Evolutionary conservation across 495 filamentous ascomycete genomes (phyloP).

Genomic region (Aspergillus incahuasiensis): DNA sequence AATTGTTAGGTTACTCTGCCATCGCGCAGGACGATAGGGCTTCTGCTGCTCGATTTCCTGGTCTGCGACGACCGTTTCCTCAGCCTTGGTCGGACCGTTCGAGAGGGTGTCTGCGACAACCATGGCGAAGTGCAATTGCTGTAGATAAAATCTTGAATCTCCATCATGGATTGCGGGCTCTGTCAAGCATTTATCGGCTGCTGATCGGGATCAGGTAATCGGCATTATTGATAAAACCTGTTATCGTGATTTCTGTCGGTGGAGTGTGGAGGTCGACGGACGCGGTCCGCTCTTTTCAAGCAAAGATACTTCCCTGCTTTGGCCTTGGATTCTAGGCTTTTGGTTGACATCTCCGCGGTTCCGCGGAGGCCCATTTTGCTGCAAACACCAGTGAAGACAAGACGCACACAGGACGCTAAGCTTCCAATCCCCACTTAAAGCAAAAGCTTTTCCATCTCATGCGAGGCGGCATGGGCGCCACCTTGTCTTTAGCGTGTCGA

Average conservation of each 20-base stretch:
- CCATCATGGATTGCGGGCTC: neutral
- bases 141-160: neutral
- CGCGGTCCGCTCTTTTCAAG: neutral
- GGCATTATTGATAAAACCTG: neutral
- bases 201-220: neutral
- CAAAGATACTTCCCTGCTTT: neutral
- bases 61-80: slow-evolving; percentile 19
- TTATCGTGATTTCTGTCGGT: neutral
- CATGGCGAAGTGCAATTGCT: neutral
- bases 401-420: neutral
- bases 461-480: no score
- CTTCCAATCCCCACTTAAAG: slow-evolving; percentile 1
- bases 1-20: slow-evolving; percentile 15
- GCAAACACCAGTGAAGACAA: neutral
- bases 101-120: neutral
- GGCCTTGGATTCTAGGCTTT: neutral
- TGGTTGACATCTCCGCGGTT: neutral
- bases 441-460: neutral
- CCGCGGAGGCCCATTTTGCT: neutral
- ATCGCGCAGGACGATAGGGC: slow-evolving; percentile 9
- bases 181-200: neutral
- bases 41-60: slow-evolving; percentile 1
- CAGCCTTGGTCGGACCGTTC: slow-evolving; percentile 15
- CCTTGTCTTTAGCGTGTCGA: no score
- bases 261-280: neutral